Percentiles rank a stretch among this genome's conserved stretches.
phyloP scores from a whole-genome alignment of 208 protist genomes.

The Acanthamoeba lenticulata region DNA sequence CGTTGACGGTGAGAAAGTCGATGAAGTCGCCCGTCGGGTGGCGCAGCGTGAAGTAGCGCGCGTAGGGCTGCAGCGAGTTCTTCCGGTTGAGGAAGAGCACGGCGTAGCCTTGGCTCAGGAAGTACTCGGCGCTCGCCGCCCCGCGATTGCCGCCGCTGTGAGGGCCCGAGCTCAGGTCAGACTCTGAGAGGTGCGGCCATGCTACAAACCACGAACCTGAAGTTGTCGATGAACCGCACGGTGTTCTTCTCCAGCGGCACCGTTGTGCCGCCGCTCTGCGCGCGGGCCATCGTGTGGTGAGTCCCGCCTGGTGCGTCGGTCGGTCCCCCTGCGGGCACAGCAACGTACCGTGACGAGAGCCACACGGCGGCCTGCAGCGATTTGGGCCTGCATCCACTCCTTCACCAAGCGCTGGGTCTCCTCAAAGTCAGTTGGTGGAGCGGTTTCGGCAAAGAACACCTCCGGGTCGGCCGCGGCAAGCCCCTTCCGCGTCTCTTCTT shows the following conservation, averaged over 20 bases:
- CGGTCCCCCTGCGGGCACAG: neutral
- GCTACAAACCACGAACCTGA: neutral
- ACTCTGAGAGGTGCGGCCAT: neutral
- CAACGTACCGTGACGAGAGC: neutral
- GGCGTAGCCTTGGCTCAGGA: slow-evolving; percentile 74
- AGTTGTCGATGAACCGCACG: slow-evolving; percentile 80
- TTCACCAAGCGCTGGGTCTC: neutral
- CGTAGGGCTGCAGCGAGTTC: slow-evolving; percentile 77
- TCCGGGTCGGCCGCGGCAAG: neutral
- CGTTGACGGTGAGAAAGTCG: neutral
- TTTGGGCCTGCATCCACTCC: neutral
- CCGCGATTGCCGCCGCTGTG: slow-evolving; percentile 75
- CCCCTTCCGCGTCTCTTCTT: slow-evolving; percentile 7
- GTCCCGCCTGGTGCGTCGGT: neutral
- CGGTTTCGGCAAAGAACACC: neutral
- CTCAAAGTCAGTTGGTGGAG: neutral
- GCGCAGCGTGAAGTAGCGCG: slow-evolving; percentile 69
- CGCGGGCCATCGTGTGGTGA: neutral
- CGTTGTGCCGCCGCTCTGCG: slow-evolving; percentile 40
- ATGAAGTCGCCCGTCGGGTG: slow-evolving; percentile 13
- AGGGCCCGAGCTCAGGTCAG: too few species aligned
- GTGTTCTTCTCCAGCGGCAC: slow-evolving; percentile 75
- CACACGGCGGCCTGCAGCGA: neutral
- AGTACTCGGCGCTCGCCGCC: slow-evolving; percentile 72
- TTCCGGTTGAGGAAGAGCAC: slow-evolving; percentile 74